phyloP scores from a whole-genome alignment of 2,329 filamentous ascomycete genomes.

The Dothidotthia symphoricarpi region DNA sequence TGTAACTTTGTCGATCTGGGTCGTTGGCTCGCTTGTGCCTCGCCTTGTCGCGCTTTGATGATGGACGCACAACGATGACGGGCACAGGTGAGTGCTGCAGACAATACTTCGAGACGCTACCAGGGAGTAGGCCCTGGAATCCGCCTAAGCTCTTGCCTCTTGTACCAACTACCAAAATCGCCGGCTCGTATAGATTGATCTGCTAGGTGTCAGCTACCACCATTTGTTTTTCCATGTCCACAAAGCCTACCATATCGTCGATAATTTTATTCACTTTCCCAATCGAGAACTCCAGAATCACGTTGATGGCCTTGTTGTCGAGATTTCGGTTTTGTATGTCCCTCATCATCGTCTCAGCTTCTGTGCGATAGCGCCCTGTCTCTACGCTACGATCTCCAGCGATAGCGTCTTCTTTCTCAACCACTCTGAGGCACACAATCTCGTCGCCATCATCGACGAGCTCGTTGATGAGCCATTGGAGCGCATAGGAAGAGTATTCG shows the following conservation, averaged over 20 bases:
- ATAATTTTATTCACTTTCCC: conserved; percentile 90
- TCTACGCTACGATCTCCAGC: conserved; percentile 60
- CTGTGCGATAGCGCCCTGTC: conserved; percentile 69
- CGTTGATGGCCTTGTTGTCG: conserved; percentile 77
- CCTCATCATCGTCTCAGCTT: conserved; percentile 72
- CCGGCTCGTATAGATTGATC: conserved; percentile 90
- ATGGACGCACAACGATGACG: conserved; percentile 86
- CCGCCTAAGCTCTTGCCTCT: conserved; percentile 80
- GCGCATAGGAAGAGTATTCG: conserved; percentile 84
- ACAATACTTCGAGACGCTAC: conserved; percentile 91
- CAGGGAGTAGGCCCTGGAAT: conserved; percentile 81
- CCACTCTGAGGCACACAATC: conserved; percentile 82
- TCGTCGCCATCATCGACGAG: conserved; percentile 92
- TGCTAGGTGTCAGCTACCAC: conserved; percentile 39
- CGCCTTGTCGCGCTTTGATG: conserved; percentile 84
- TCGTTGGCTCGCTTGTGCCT: conserved; percentile 81
- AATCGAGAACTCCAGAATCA: conserved; percentile 82
- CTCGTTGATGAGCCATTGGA: conserved; percentile 90
- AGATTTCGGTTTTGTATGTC: conserved; percentile 77
- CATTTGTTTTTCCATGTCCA: neutral
- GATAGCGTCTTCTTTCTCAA: conserved; percentile 77
- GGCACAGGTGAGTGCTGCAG: conserved; percentile 90
- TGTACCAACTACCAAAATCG: conserved; percentile 87
- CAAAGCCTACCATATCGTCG: conserved; percentile 74
- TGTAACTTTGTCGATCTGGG: conserved; percentile 71